Evolutionary conservation across 768 basidiomycete species (phyloP).

Genomic region (Collybiopsis luxurians): DNA sequence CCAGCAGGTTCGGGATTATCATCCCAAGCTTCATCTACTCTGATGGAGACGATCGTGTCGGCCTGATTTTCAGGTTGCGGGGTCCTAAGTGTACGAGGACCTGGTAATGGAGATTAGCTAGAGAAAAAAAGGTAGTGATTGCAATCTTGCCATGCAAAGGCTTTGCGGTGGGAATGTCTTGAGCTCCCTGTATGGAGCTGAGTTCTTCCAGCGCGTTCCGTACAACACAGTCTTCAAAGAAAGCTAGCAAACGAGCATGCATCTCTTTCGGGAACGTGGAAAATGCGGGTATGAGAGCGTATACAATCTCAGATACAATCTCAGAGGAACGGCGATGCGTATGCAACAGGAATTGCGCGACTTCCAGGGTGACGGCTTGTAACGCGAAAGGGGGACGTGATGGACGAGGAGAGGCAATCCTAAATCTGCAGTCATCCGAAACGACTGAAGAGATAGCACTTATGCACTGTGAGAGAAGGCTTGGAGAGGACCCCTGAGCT

Average conservation of each 20-base stretch:
- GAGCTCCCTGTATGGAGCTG: constrained; percentile 28
- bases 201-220: constrained; percentile 52
- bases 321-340: constrained; percentile 49
- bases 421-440: constrained; percentile 70
- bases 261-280: constrained; percentile 62
- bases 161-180: background rate
- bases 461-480: constrained; percentile 58
- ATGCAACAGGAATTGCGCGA: constrained; percentile 64
- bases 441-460: constrained; percentile 62
- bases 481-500: constrained; percentile 35
- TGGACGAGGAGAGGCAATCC: constrained; percentile 55
- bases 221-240: constrained; percentile 65
- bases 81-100: background rate
- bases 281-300: constrained; percentile 74
- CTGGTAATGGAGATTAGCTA: background rate
- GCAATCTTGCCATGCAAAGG: background rate
- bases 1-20: constrained; percentile 8
- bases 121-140: background rate
- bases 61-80: background rate
- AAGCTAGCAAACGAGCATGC: constrained; percentile 58
- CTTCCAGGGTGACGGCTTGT: constrained; percentile 69
- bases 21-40: constrained; percentile 50
- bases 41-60: constrained; percentile 50
- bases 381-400: constrained; percentile 70
- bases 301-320: constrained; percentile 57